A percentile compares a stretch with the other conserved stretches of the same genome.
Evolutionary conservation across 108 stramenopile species (phyloP).

Genomic region (Cyclotella cryptica): DNA sequence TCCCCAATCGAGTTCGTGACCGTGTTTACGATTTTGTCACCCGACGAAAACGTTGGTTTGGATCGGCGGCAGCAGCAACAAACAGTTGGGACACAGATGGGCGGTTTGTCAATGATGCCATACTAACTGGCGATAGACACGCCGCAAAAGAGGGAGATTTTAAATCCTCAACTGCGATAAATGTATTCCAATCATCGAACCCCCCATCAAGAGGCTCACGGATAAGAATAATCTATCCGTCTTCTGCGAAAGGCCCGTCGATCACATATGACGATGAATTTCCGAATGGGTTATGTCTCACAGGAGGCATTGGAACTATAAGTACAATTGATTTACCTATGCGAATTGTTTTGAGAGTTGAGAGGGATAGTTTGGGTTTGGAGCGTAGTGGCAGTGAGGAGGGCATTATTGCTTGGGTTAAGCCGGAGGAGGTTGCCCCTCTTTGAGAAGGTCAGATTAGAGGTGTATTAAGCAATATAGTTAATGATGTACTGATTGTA

Average conservation of each 20-base stretch:
- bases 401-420: slow-evolving; percentile 52
- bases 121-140: slow-evolving; percentile 20
- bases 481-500: too few species aligned
- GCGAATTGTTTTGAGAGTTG: slow-evolving; percentile 43
- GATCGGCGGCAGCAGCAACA: slow-evolving; percentile 21
- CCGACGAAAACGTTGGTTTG: slow-evolving; percentile 32
- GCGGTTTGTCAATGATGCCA: slow-evolving; percentile 51
- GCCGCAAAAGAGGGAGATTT: not conserved
- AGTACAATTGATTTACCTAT: slow-evolving; percentile 45
- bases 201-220: slow-evolving; percentile 34
- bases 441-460: not conserved
- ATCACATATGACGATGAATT: slow-evolving; percentile 49
- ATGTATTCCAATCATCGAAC: slow-evolving; percentile 30
- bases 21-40: not conserved
- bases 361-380: slow-evolving; percentile 42
- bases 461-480: too few species aligned
- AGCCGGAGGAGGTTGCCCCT: slow-evolving; percentile 30
- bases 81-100: slow-evolving; percentile 33
- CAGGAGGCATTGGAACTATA: slow-evolving; percentile 39
- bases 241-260: slow-evolving; percentile 16
- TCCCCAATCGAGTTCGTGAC: slow-evolving; percentile 1
- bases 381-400: slow-evolving; percentile 1
- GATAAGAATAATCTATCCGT: slow-evolving; percentile 37
- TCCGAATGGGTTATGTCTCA: slow-evolving; percentile 45
- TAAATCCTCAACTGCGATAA: not conserved